Conservation (phyloP, 2,329 filamentous ascomycete genomes). For the Penicillium sclerotiorum region DNA sequence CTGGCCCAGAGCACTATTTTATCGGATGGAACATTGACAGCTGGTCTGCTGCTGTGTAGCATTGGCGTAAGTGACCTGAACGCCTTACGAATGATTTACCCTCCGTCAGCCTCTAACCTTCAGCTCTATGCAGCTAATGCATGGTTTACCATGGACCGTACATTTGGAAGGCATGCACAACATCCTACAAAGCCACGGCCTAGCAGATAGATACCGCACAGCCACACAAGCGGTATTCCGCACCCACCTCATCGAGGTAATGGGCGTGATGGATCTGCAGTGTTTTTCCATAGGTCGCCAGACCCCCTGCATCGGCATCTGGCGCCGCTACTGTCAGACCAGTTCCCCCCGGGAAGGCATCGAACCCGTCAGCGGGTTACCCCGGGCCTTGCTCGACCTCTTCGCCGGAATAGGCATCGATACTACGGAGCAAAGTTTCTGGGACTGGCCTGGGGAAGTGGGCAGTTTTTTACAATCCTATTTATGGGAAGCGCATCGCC, state of each 20-base stretch:
- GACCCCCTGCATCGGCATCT: constrained; percentile 28
- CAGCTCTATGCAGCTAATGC: constrained; percentile 24
- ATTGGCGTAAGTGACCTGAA: constrained; percentile 29
- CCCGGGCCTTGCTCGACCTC: constrained; percentile 30
- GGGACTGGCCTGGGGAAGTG: constrained; percentile 31
- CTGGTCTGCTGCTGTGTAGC: constrained; percentile 34
- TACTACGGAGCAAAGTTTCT: constrained; percentile 30
- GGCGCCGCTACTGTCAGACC: constrained; percentile 30
- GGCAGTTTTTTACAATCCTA: constrained; percentile 32
- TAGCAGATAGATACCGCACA: constrained; percentile 3
- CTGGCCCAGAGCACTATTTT: constrained; percentile 25
- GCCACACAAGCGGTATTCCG: constrained; percentile 18
- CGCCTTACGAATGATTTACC: background rate
- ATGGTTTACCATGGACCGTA: constrained; percentile 34
- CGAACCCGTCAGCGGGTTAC: constrained; percentile 33
- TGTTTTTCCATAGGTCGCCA: constrained; percentile 31
- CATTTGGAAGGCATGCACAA: constrained; percentile 36
- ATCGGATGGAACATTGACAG: constrained; percentile 31
- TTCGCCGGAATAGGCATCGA: constrained; percentile 27
- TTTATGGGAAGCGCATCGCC: constrained; percentile 33
- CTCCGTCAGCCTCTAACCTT: constrained; percentile 1
- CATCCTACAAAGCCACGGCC: constrained; percentile 26
- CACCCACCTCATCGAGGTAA: constrained; percentile 32
- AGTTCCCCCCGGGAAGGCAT: constrained; percentile 11
- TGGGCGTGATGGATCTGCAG: constrained; percentile 36